Evolutionary conservation across 495 filamentous ascomycete species (phyloP).

Genomic region (Hypoxylon intermedium): DNA sequence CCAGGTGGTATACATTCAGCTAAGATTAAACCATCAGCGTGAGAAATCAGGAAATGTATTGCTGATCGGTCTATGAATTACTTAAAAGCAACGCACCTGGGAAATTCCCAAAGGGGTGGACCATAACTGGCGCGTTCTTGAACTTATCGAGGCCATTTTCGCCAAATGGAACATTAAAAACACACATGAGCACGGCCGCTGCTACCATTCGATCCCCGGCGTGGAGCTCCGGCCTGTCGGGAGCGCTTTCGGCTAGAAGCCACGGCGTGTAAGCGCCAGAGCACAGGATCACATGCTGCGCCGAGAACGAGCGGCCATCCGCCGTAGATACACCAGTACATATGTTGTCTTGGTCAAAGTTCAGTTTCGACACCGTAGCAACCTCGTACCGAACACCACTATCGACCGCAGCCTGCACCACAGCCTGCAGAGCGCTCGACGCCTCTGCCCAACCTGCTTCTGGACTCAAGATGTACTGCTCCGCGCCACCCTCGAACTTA

Average conservation of each 20-base stretch:
- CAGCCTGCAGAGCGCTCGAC: constrained; percentile 50
- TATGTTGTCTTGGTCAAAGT: constrained; percentile 44
- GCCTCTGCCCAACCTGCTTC: constrained; percentile 65
- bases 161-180: constrained; percentile 37
- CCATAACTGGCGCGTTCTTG: constrained; percentile 35
- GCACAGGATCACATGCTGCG: constrained; percentile 51
- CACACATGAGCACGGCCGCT: constrained; percentile 56
- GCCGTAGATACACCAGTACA: constrained; percentile 52
- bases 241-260: constrained; percentile 58
- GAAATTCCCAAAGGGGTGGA: constrained; percentile 25
- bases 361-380: constrained; percentile 50
- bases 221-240: constrained; percentile 49
- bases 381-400: constrained; percentile 56
- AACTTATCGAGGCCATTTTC: constrained; percentile 38
- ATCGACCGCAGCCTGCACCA: constrained; percentile 51
- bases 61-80: neutral
- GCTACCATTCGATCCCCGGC: constrained; percentile 57
- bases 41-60: neutral
- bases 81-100: constrained; percentile 25
- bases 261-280: constrained; percentile 59
- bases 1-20: constrained; percentile 41
- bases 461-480: constrained; percentile 47
- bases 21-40: constrained; percentile 16
- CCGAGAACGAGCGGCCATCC: constrained; percentile 46
- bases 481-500: constrained; percentile 2